Conservation (phyloP, 78 protist genomes). For the Ministeria vibrans region DNA sequence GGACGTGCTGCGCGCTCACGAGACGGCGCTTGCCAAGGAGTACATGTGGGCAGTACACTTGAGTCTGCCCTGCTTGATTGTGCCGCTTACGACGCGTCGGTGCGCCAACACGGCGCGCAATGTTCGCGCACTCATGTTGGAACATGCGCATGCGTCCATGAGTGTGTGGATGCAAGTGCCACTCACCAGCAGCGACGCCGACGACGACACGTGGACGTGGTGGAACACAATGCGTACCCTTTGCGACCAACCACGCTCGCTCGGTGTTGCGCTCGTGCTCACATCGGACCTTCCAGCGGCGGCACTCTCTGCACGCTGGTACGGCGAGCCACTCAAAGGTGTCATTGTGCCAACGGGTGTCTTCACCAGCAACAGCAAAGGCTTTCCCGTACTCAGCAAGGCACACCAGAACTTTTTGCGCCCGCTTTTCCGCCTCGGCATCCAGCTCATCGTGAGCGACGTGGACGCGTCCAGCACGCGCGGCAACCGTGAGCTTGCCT, state of each 20-base stretch:
- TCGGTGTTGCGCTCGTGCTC: background rate
- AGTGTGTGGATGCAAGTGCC: background rate
- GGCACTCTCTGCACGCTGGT: background rate
- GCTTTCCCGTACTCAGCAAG: conserved; percentile 65
- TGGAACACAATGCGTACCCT: background rate
- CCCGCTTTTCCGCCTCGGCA: conserved; percentile 17
- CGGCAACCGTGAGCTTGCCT: background rate
- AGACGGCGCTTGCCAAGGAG: no score
- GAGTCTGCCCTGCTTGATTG: no score
- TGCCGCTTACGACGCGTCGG: no score
- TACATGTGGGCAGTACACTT: no score
- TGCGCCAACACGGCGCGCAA: no score
- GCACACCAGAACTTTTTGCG: conserved; percentile 55
- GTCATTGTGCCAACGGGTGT: conserved; percentile 54
- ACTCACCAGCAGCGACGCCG: background rate
- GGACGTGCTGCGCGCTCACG: no score
- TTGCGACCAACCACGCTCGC: background rate
- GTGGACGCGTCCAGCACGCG: background rate
- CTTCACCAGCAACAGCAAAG: conserved; percentile 54
- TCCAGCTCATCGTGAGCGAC: background rate
- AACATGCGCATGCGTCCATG: no score
- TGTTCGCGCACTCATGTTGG: no score
- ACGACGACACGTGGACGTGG: background rate
- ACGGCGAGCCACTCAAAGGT: conserved; percentile 64
- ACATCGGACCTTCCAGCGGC: background rate